Conservation (phyloP, 163 green algal genomes). For the Chlorella variabilis region DNA sequence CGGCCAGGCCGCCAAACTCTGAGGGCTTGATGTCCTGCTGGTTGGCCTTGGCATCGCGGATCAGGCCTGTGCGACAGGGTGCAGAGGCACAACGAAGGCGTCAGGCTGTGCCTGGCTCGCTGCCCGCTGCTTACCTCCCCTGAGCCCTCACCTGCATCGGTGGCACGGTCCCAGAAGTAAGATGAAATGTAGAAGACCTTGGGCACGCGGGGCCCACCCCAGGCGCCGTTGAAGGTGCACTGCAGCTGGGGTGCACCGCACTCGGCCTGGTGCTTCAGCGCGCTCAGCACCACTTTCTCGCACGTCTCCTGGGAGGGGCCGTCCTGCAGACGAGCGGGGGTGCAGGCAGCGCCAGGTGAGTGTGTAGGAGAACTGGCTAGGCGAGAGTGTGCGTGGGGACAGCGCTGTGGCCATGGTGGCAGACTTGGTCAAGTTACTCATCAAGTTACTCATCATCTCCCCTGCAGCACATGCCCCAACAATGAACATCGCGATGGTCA, state of each 20-base stretch:
- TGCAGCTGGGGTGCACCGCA: constrained; percentile 70
- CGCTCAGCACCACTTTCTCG: constrained; percentile 45
- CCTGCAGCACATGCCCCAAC: no score
- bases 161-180: constrained; percentile 96
- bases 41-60: constrained; percentile 66
- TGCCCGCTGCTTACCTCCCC: no score
- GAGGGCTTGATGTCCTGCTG: constrained; percentile 64
- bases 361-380: no score
- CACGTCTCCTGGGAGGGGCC: constrained; percentile 45
- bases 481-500: no score
- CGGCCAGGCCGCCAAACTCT: constrained; percentile 71
- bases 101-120: neutral
- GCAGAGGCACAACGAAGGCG: neutral
- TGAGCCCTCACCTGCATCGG: constrained; percentile 63
- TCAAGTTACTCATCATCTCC: no score
- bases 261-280: constrained; percentile 59
- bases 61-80: constrained; percentile 61
- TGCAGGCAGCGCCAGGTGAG: neutral
- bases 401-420: no score
- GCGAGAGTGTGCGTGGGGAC: no score
- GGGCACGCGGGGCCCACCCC: constrained; percentile 73
- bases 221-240: constrained; percentile 90
- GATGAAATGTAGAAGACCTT: constrained; percentile 92
- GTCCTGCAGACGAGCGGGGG: neutral
- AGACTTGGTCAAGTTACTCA: no score